phyloP scores from a whole-genome alignment of 140 eudicot species.

The Ambrosia hybrid region DNA sequence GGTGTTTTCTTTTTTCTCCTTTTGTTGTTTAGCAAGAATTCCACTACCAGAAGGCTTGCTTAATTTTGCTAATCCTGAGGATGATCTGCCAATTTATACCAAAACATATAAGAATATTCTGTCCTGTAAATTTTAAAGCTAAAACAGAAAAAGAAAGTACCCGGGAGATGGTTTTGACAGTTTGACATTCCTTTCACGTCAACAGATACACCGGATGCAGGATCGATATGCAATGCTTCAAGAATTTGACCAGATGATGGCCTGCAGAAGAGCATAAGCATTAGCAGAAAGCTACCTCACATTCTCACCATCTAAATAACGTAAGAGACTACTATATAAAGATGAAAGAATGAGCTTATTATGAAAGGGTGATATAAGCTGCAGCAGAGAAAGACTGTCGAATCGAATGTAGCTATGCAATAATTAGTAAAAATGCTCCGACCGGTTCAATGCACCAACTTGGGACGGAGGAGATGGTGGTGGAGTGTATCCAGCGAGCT shows the following conservation, averaged over 20 bases:
- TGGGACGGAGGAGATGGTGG: constrained; percentile 87
- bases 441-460: constrained; percentile 83
- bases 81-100: constrained; percentile 49
- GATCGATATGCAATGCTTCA: constrained; percentile 97
- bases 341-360: constrained; percentile 43
- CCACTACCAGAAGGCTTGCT: constrained; percentile 66
- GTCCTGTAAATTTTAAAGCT: background rate
- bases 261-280: constrained; percentile 70
- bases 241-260: constrained; percentile 80
- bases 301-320: constrained; percentile 17
- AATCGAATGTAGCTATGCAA: constrained; percentile 77
- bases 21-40: constrained; percentile 61
- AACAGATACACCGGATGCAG: constrained; percentile 89
- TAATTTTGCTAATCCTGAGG: constrained; percentile 83
- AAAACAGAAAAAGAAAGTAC: constrained; percentile 34
- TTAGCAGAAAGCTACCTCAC: constrained; percentile 35
- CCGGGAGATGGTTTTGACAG: constrained; percentile 62
- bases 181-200: constrained; percentile 69
- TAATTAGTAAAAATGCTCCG: constrained; percentile 94
- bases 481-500: constrained; percentile 83
- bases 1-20: constrained; percentile 99
- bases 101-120: constrained; percentile 5
- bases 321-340: constrained; percentile 32
- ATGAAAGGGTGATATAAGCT: constrained; percentile 50
- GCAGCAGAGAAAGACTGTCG: constrained; percentile 74